phyloP scores from a whole-genome alignment of 495 filamentous ascomycete genomes.

The Penicillium macrosclerotiorum region DNA sequence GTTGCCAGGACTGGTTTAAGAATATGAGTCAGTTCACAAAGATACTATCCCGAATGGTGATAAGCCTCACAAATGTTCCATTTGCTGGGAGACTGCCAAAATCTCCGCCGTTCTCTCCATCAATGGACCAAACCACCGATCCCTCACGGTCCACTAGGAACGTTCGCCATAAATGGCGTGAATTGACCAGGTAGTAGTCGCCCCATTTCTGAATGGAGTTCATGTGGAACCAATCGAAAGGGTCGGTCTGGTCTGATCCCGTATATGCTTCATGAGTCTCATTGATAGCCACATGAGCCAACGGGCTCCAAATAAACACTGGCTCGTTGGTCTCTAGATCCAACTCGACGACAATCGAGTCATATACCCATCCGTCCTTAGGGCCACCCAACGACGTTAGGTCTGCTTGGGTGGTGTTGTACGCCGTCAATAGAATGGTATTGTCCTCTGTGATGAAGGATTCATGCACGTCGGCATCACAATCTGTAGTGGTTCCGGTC shows the following conservation, averaged over 20 bases:
- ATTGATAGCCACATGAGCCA: conserved; percentile 12
- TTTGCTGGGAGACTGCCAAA: conserved; percentile 28
- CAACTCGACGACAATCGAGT: conserved; percentile 40
- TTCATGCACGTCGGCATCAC: conserved; percentile 28
- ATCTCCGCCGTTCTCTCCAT: conserved; percentile 30
- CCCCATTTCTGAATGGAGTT: conserved; percentile 29
- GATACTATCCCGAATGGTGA: no score
- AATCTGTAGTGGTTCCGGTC: background rate
- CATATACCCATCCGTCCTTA: conserved; percentile 39
- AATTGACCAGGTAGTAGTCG: conserved; percentile 27
- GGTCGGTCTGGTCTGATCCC: conserved; percentile 9
- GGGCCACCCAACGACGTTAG: conserved; percentile 36
- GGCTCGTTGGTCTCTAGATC: conserved; percentile 25
- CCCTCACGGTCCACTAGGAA: conserved; percentile 24
- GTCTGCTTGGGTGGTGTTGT: conserved; percentile 38
- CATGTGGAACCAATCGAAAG: conserved; percentile 34
- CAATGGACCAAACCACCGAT: conserved; percentile 28
- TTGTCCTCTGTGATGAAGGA: conserved; percentile 31
- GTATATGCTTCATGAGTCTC: background rate
- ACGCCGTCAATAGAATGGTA: conserved; percentile 44
- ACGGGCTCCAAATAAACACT: conserved; percentile 24
- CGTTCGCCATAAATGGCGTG: conserved; percentile 27
- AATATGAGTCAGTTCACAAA: no score
- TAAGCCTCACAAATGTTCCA: background rate
- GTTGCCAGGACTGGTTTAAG: conserved; percentile 8